These are phyloP conservation scores for Leccinum subatratum DNA, from an alignment of 1,284 basidiomycete genomes.

Conservation along the genomic window DNA sequence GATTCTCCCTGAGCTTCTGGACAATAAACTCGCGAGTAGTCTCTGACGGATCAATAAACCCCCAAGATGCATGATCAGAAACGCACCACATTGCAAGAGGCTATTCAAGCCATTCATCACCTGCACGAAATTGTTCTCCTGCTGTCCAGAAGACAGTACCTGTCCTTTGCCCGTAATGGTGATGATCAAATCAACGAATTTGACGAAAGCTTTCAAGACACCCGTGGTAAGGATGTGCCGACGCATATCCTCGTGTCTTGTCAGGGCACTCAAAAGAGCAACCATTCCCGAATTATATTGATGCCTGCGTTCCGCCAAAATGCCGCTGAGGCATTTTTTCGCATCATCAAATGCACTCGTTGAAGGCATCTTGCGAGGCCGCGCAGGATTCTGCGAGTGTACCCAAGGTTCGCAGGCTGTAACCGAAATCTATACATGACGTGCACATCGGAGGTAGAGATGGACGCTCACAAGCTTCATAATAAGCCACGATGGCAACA, in stretches of 20 bases:
- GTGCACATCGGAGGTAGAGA: no score
- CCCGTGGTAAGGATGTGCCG: slow-evolving; percentile 17
- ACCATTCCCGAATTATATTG: slow-evolving; percentile 21
- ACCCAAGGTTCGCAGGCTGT: slow-evolving; percentile 11
- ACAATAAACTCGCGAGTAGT: slow-evolving; percentile 8
- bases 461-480: slow-evolving; percentile 21
- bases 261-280: slow-evolving; percentile 21
- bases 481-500: slow-evolving; percentile 25
- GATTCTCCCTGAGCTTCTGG: slow-evolving; percentile 8
- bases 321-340: slow-evolving; percentile 9
- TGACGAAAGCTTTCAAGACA: slow-evolving; percentile 17
- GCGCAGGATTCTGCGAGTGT: background rate
- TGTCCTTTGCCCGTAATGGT: background rate
- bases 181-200: slow-evolving; percentile 17
- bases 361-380: background rate
- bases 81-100: slow-evolving; percentile 19
- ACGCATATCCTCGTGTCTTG: slow-evolving; percentile 16
- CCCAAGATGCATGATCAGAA: background rate
- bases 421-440: background rate
- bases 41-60: slow-evolving; percentile 7
- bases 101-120: slow-evolving; percentile 25
- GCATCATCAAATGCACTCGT: slow-evolving; percentile 9
- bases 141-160: background rate
- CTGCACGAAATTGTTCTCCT: slow-evolving; percentile 14
- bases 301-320: slow-evolving; percentile 16